Base-by-base conservation (phyloP, 257 asterid species). In the Solanum chaucha region DNA sequence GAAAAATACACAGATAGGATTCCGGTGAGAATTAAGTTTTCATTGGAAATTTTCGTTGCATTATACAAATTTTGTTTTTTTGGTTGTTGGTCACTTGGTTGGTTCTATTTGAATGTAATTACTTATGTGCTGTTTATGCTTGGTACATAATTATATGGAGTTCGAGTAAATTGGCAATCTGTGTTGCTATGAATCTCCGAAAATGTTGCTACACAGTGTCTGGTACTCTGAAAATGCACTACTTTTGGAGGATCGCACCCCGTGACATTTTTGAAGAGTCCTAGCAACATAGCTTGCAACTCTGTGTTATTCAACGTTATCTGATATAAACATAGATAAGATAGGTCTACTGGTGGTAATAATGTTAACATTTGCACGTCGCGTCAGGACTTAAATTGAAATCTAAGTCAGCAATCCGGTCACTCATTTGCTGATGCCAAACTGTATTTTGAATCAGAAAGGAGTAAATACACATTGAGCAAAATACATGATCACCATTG, bases 1-100 rank as follows among this genome's bases (percentile, higher is more conserved):
- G 93, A 87, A 86, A 91, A 91, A 36, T 91, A 91, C 71, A 86
- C 91, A 3, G 93, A 91, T 80, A 87, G 92, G 64, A 87, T 91
- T 74, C 92, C 92, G 9, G 93, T 91, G 84, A 87, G 91, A 36
- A 28, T 65, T 30, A 5, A 48, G 44, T 81, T 28, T 81, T 48
- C n/a, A 8, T 5, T 44, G 38, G 83, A 55, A 75, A 40, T 5
- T 38, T 73, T 36, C 48, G 4, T n/a, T 40, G 22, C n/a, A 40
- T 14, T 78, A 24, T 9, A 24, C 32, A 74, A 5, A 30, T 15
- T 20, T 10, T 22, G 3, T 26, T 44, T 41, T 44, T 78, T 2
- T 26, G 8, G 8, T 78, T 24, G 26, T 28, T 80, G 83, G 44
- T 8, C 44, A 40, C 44, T 40, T 8, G 58, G 3, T 80, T 46